A percentile compares a stretch with the other conserved stretches of the same genome.
These are phyloP conservation scores for Pichia sp. DNA, from an alignment of 1,139 yeast genomes.

Conservation along the genomic window DNA sequence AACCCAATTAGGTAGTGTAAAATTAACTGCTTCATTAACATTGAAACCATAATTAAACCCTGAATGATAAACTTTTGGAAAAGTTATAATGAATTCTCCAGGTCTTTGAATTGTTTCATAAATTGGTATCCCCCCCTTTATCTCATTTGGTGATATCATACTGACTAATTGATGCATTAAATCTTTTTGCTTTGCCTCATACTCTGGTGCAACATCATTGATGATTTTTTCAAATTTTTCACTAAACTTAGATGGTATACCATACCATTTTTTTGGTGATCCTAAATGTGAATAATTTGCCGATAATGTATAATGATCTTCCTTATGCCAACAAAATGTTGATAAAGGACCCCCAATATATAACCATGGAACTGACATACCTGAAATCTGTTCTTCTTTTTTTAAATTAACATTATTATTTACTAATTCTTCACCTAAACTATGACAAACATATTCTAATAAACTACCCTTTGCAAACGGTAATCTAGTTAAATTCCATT, in stretches of 20 bases:
- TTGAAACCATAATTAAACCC: conserved; percentile 77
- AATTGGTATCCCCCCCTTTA: conserved; percentile 33
- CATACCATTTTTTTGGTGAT: conserved; percentile 73
- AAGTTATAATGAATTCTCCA: conserved; percentile 70
- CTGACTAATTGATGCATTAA: conserved; percentile 82
- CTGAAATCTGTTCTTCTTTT: conserved; percentile 47
- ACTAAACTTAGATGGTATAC: conserved; percentile 55
- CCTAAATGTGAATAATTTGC: conserved; percentile 78
- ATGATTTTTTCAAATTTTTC: conserved; percentile 49
- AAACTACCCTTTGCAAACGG: conserved; percentile 64
- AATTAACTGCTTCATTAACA: conserved; percentile 76
- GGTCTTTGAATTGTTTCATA: conserved; percentile 75
- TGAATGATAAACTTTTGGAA: conserved; percentile 73
- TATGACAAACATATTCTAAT: conserved; percentile 41
- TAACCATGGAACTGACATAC: conserved; percentile 82
- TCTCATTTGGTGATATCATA: conserved; percentile 55
- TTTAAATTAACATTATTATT: background rate
- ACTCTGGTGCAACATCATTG: conserved; percentile 65
- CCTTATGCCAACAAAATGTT: conserved; percentile 84
- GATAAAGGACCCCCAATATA: conserved; percentile 69
- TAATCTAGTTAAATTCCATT: conserved; percentile 49
- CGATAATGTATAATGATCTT: conserved; percentile 71
- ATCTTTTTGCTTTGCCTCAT: conserved; percentile 82
- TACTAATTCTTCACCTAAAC: background rate
- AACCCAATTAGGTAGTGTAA: conserved; percentile 66